Percentiles rank a stretch among this genome's conserved stretches.
phyloP scores from a whole-genome alignment of 73 alveolate genomes.

The Paraurostyla sp. region DNA sequence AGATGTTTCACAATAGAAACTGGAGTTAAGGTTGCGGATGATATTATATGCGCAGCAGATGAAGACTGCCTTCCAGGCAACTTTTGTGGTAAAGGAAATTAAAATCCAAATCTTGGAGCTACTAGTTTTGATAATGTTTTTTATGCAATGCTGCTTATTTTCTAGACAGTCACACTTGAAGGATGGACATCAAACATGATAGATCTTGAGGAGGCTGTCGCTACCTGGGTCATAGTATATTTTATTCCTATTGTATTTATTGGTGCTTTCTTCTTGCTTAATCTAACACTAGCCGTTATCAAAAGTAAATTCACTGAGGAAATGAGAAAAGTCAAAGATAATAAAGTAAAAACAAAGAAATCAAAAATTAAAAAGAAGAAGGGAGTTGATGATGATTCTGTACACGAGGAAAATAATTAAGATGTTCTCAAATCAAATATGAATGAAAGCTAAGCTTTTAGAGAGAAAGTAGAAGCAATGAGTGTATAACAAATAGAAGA shows the following conservation, averaged over 20 bases:
- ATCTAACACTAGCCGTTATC: constrained; percentile 94
- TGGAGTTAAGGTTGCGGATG: constrained; percentile 58
- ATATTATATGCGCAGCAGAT: constrained; percentile 68
- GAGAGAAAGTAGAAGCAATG: not conserved
- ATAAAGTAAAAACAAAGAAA: not conserved
- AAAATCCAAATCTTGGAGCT: constrained; percentile 67
- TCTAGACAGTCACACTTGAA: constrained; percentile 87
- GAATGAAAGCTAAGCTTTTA: not conserved
- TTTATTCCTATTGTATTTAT: constrained; percentile 87
- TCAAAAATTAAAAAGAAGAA: not conserved
- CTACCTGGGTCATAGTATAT: constrained; percentile 71
- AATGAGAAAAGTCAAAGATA: constrained; percentile 25
- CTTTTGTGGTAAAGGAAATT: constrained; percentile 70
- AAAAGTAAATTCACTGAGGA: constrained; percentile 86
- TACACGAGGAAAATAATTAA: not conserved
- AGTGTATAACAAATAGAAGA: constrained; percentile 5
- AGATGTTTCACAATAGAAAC: constrained; percentile 83
- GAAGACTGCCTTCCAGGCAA: constrained; percentile 71
- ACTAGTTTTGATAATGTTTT: constrained; percentile 73
- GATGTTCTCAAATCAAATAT: not conserved
- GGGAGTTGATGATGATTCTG: constrained; percentile 49
- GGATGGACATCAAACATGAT: constrained; percentile 91
- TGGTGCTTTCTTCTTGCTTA: constrained; percentile 92
- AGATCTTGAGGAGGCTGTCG: constrained; percentile 77
- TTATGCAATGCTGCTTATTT: constrained; percentile 42